Percentiles rank a stretch among this genome's conserved stretches.
Conservation (phyloP, 352 stramenopile genomes). For the Globisporangium lucens region DNA sequence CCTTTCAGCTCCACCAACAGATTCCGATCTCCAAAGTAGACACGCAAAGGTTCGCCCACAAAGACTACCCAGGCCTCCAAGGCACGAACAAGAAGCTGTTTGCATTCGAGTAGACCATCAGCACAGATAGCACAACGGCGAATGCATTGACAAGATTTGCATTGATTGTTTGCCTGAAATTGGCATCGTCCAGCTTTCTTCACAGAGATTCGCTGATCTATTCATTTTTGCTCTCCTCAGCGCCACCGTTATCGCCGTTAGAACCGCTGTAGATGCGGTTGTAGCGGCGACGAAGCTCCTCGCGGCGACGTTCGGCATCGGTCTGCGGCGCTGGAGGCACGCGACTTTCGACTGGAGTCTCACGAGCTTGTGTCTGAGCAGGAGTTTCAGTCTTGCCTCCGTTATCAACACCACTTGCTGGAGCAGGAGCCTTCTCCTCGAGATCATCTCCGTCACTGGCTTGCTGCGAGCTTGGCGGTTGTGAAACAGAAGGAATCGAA, state of each 20-base stretch:
- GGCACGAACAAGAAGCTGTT: background rate
- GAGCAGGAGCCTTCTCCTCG: slow-evolving; percentile 40
- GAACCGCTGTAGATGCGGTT: slow-evolving; percentile 44
- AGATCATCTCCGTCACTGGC: slow-evolving; percentile 21
- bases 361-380: background rate
- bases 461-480: background rate
- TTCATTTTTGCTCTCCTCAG: slow-evolving; percentile 39
- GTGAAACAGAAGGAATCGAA: slow-evolving; percentile 1
- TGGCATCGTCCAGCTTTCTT: no score
- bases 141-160: no score
- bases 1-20: no score
- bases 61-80: no score
- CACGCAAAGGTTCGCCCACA: no score
- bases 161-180: no score
- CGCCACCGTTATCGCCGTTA: slow-evolving; percentile 8
- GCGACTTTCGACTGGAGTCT: slow-evolving; percentile 25
- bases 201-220: background rate
- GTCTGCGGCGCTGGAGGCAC: slow-evolving; percentile 37
- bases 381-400: slow-evolving; percentile 13
- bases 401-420: slow-evolving; percentile 13
- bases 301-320: slow-evolving; percentile 44
- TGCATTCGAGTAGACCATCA: background rate
- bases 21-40: no score
- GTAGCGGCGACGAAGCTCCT: slow-evolving; percentile 57
- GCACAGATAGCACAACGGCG: no score